phyloP scores from a whole-genome alignment of 352 stramenopile species.

The Phytophthora sojae region DNA sequence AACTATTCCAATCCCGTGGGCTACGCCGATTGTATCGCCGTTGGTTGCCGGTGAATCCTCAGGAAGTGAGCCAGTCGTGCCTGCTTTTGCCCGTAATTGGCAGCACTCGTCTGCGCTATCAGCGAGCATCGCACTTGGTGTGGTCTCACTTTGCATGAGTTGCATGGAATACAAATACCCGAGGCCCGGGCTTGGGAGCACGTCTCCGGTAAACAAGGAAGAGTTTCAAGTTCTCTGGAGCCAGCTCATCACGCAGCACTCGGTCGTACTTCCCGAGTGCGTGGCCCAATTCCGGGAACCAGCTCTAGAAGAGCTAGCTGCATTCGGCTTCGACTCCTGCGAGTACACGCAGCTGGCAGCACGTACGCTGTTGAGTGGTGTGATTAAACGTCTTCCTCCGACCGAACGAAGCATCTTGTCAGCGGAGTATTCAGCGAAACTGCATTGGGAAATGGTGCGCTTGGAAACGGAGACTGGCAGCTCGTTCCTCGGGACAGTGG shows the following conservation, averaged over 20 bases:
- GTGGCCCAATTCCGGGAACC: constrained; percentile 73
- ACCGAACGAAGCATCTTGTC: constrained; percentile 55
- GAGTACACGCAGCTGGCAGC: constrained; percentile 83
- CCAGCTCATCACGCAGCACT: constrained; percentile 87
- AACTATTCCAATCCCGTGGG: constrained; percentile 79
- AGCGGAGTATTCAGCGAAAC: constrained; percentile 81
- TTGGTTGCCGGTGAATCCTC: neutral
- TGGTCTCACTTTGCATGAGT: constrained; percentile 84
- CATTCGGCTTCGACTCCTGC: constrained; percentile 78
- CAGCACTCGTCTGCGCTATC: constrained; percentile 79
- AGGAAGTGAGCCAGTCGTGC: constrained; percentile 3
- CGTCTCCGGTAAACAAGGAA: constrained; percentile 65
- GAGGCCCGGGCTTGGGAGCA: constrained; percentile 22
- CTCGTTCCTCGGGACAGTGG: constrained; percentile 34
- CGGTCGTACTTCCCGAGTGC: constrained; percentile 79
- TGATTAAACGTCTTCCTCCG: constrained; percentile 75
- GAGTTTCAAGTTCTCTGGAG: constrained; percentile 90
- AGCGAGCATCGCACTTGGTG: constrained; percentile 68
- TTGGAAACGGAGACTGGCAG: constrained; percentile 70
- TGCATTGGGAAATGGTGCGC: constrained; percentile 81
- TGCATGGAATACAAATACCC: constrained; percentile 85
- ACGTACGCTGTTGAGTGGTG: constrained; percentile 70
- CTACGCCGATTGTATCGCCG: constrained; percentile 18
- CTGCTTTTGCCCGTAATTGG: constrained; percentile 69
- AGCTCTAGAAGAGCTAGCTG: constrained; percentile 75